Conservation (phyloP, 2,329 filamentous ascomycete genomes). For the Mariannaea sp. region DNA sequence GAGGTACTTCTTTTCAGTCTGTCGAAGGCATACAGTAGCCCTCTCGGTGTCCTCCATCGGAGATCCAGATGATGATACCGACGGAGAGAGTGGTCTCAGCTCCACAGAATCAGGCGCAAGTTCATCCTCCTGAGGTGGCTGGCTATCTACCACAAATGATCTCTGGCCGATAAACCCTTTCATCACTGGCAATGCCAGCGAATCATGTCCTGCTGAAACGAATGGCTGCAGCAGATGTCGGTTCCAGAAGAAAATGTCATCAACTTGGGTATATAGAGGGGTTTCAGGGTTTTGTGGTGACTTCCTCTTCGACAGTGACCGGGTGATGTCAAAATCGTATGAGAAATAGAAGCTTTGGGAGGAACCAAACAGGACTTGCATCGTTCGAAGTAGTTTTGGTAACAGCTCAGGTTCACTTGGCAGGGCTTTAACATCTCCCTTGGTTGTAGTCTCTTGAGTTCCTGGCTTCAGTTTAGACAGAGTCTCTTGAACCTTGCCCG, state of each 20-base stretch:
- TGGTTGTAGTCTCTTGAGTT: constrained; percentile 41
- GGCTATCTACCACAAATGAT: constrained; percentile 72
- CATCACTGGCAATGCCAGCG: constrained; percentile 78
- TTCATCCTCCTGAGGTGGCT: constrained; percentile 60
- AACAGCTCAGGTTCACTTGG: constrained; percentile 58
- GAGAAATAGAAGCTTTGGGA: constrained; percentile 92
- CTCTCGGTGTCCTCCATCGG: constrained; percentile 34
- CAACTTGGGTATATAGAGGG: constrained; percentile 73
- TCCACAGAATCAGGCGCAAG: constrained; percentile 53
- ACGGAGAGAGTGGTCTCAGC: constrained; percentile 45
- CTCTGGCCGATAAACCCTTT: constrained; percentile 94
- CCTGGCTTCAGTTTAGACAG: constrained; percentile 20
- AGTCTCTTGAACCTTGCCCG: constrained; percentile 30
- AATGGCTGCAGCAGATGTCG: constrained; percentile 74
- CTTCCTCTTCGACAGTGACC: constrained; percentile 54
- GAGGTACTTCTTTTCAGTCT: constrained; percentile 65
- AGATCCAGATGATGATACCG: constrained; percentile 35
- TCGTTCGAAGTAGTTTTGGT: constrained; percentile 82
- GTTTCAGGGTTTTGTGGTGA: constrained; percentile 29
- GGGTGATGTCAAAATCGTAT: constrained; percentile 91
- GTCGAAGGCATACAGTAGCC: constrained; percentile 48
- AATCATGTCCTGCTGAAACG: constrained; percentile 71
- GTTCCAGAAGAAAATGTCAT: constrained; percentile 92
- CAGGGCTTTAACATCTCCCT: constrained; percentile 43
- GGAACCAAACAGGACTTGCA: constrained; percentile 80